Base-by-base conservation (phyloP, 176 grass and related monocot species). In the Oryza glaberrima region DNA sequence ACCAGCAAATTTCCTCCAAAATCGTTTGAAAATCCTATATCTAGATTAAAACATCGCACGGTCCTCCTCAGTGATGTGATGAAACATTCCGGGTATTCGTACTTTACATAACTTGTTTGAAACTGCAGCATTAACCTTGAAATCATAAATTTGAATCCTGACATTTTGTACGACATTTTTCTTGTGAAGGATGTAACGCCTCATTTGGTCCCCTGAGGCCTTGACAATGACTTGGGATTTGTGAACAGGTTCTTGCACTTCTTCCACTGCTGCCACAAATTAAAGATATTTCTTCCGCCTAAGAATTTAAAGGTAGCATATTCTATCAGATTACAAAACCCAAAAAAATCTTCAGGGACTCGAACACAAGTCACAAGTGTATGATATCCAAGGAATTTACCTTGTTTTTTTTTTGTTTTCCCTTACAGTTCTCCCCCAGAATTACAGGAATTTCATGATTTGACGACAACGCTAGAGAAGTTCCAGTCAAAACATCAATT, bases 251-350 rank as follows among this genome's bases (percentile, higher is more conserved):
- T 32, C 34, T 34, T 63, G 35, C 56, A 30, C 68, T 30, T 60
- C 15, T 28, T 22, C 36, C 12, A 9, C 10, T 63, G 0, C 69
- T 1, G 16, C 82, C 82, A 77, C 82, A 77, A 77, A 69, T 38
- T 17, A 49, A 30, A 85, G 67, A 86, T 79, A 72, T 72, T 56
- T 80, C n/a, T 40, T 38, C 7, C 19, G 58, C 16, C 1, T 7
- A 36, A 11, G 19, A 35, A 77, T 11, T 28, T n/a, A 73, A 9
- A 19, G 0, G 14, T 13, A 9, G 30, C 34, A 68, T 68, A 81
- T 30, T 56, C 44, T 28, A 75, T n/a, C 41, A 80, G 54, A 17
- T 52, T 4, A 63, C 2, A 63, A 63, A 10, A 11, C 8, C 9
- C 58, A 26, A 30, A 51, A 51, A 22, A 74, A 58, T 77, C 9